These are phyloP conservation scores for Uronychia binucleata DNA, from an alignment of 73 alveolate genomes.

Conservation along the genomic window DNA sequence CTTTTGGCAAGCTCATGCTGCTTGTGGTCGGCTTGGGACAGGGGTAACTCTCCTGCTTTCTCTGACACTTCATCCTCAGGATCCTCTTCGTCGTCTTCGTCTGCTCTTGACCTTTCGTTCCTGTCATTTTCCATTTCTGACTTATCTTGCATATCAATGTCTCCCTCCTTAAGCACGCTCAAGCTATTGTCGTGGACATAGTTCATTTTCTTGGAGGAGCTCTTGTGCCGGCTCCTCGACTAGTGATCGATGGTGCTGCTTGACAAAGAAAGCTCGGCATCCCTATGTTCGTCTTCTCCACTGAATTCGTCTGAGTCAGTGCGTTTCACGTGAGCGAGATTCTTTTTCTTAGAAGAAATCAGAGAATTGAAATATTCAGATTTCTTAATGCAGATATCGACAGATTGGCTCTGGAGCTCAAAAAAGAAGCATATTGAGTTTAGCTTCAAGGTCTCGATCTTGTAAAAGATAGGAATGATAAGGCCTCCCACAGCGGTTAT, in stretches of 20 bases:
- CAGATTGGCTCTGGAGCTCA: not conserved
- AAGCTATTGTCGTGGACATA: no score
- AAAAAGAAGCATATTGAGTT: not conserved
- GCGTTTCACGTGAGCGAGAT: not conserved
- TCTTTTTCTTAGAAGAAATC: not conserved
- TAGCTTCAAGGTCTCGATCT: not conserved
- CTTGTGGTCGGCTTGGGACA: not conserved
- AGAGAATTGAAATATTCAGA: not conserved
- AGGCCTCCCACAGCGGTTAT: not conserved
- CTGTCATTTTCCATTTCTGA: no score
- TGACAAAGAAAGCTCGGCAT: not conserved
- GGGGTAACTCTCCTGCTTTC: not conserved
- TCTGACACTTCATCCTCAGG: not conserved
- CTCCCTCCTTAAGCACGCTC: no score
- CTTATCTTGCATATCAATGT: no score
- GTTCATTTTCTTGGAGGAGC: not conserved
- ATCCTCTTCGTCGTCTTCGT: not conserved
- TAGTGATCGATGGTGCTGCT: not conserved
- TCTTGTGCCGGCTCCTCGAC: not conserved
- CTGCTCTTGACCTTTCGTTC: no score
- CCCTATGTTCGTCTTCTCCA: not conserved
- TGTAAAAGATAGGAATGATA: not conserved
- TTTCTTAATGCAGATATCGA: not conserved
- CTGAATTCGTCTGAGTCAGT: not conserved
- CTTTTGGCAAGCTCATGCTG: not conserved